Percentiles rank a stretch among this genome's conserved stretches.
Evolutionary conservation across 305 asterid genomes (phyloP).

Genomic region (Fraxinus velutina): DNA sequence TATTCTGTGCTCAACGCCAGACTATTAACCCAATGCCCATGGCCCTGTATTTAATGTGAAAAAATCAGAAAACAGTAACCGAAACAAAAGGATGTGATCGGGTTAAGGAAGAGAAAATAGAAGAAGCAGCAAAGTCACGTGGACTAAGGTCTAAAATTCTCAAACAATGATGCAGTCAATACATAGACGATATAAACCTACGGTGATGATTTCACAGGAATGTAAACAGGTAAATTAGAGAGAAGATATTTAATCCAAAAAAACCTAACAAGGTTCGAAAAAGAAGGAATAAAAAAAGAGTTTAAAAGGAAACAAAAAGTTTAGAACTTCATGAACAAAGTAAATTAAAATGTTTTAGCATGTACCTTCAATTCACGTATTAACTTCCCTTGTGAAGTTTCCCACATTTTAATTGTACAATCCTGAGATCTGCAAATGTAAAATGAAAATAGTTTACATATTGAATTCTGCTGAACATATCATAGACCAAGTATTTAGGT

Average conservation of each 20-base stretch:
- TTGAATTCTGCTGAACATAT: not conserved
- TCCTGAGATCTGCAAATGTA: constrained; percentile 75
- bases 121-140: not conserved
- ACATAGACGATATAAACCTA: not conserved
- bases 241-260: not conserved
- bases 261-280: not conserved
- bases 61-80: constrained; percentile 6
- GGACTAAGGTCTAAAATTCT: not conserved
- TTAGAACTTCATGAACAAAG: not conserved
- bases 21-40: constrained; percentile 97
- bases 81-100: not conserved
- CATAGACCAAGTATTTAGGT: not conserved
- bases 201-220: not conserved
- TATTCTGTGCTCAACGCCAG: constrained; percentile 94
- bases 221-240: not conserved
- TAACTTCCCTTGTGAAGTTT: constrained; percentile 80
- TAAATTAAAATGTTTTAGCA: not conserved
- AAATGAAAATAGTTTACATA: constrained; percentile 5
- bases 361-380: constrained; percentile 84
- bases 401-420: constrained; percentile 95
- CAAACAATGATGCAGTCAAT: not conserved
- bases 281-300: not conserved
- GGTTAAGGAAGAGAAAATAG: constrained; percentile 1
- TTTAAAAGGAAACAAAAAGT: constrained; percentile 8
- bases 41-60: constrained; percentile 57